phyloP scores from a whole-genome alignment of 164 flowering plant genomes.

The Kalanchoe fedtschenkoi region DNA sequence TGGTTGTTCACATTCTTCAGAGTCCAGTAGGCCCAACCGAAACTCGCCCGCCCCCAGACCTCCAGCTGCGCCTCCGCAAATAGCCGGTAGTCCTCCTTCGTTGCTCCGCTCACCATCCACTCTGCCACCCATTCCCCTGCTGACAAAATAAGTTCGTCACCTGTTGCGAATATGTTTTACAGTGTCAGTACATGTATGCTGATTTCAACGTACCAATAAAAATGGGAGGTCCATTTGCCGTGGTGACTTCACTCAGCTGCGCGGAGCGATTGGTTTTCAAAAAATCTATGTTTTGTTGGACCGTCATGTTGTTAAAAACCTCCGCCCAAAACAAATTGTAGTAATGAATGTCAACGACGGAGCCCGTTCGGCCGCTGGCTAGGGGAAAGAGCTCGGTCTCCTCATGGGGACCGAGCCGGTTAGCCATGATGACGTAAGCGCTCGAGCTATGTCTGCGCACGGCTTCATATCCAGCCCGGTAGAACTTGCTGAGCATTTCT shows the following conservation, averaged over 20 bases:
- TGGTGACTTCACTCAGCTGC: conserved; percentile 24
- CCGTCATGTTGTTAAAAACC: conserved; percentile 26
- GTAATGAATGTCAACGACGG: conserved; percentile 58
- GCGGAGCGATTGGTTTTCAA: conserved; percentile 28
- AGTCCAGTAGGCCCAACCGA: conserved; percentile 83
- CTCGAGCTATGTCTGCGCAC: conserved; percentile 40
- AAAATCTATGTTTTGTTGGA: conserved; percentile 52
- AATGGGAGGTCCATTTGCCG: conserved; percentile 49
- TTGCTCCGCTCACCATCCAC: conserved; percentile 43
- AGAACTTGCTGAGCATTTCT: conserved; percentile 36
- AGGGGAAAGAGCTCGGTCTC: conserved; percentile 45
- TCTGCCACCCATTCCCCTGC: conserved; percentile 82
- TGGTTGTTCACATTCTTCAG: conserved; percentile 38
- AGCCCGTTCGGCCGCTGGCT: conserved; percentile 22
- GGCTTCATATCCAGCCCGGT: conserved; percentile 43
- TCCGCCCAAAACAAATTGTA: conserved; percentile 33
- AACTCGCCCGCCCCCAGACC: conserved; percentile 43
- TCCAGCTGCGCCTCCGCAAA: conserved; percentile 47
- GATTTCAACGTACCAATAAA: conserved; percentile 40
- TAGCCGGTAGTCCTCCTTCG: conserved; percentile 44
- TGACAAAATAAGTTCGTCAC: neutral
- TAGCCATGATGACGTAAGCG: conserved; percentile 43
- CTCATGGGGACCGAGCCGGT: conserved; percentile 27
- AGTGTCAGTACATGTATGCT: neutral
- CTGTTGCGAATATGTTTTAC: neutral